Evolutionary conservation across 116 monocot genomes (phyloP).

Genomic region (Trichopus zeylanicus): DNA sequence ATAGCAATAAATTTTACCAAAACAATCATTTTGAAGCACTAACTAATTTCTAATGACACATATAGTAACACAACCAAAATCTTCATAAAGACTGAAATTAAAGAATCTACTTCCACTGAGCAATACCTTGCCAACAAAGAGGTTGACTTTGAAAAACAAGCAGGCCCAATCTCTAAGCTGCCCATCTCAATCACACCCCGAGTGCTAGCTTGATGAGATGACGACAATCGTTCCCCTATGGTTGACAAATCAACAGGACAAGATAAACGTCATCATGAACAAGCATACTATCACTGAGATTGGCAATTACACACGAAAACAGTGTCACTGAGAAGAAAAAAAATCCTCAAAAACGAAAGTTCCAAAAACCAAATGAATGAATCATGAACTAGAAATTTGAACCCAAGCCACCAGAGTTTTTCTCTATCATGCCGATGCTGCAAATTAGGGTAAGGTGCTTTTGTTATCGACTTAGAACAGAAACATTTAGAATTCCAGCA

Average conservation of each 20-base stretch:
- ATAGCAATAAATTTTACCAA: not conserved
- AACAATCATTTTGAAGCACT: not conserved
- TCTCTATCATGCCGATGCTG: too few species aligned
- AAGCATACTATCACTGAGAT: not conserved
- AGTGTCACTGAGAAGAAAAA: not conserved
- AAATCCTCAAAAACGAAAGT: not conserved
- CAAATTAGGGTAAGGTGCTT: too few species aligned
- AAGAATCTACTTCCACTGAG: not conserved
- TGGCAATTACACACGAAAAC: not conserved
- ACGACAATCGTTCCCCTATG: constrained; percentile 76
- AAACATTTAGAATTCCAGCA: too few species aligned
- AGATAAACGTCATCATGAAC: not conserved
- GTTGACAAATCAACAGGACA: not conserved
- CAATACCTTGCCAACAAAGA: constrained; percentile 36
- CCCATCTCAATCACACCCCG: constrained; percentile 48
- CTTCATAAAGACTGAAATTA: not conserved
- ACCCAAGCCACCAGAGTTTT: too few species aligned
- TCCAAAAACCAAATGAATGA: too few species aligned
- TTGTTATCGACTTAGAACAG: too few species aligned
- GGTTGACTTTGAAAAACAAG: constrained; percentile 19
- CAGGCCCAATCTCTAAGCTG: constrained; percentile 35
- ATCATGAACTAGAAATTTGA: too few species aligned
- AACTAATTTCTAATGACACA: not conserved
- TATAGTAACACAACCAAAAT: not conserved
- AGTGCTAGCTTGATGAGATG: constrained; percentile 70